Evolutionary conservation across 1,139 yeast species (phyloP).

Genomic region (Geotrichum cucujoidarum): DNA sequence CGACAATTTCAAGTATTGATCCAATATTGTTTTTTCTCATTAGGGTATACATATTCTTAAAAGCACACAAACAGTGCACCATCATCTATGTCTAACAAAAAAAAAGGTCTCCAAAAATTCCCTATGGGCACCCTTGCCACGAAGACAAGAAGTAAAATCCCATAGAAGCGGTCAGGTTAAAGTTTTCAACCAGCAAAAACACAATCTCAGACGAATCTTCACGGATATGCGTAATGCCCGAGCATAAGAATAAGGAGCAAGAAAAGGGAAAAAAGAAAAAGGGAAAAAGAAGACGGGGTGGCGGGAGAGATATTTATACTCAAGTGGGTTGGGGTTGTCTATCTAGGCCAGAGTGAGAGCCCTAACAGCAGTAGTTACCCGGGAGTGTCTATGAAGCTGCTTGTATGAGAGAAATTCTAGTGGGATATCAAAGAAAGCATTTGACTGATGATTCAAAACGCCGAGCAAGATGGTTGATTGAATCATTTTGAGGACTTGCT

Average conservation of each 20-base stretch:
- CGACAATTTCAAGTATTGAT: neutral
- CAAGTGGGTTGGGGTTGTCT: neutral
- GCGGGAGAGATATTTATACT: conserved; percentile 6
- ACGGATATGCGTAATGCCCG: conserved; percentile 99
- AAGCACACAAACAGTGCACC: neutral
- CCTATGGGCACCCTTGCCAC: conserved; percentile 43
- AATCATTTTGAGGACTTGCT: too few relatives aligned
- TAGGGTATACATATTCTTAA: neutral
- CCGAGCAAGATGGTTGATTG: too few relatives aligned
- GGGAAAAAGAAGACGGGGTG: conserved; percentile 2
- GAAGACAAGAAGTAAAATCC: conserved; percentile 41
- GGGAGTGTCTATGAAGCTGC: too few relatives aligned
- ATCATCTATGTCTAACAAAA: neutral
- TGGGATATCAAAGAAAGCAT: too few relatives aligned
- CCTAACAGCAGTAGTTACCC: too few relatives aligned
- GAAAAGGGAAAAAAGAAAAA: conserved; percentile 27
- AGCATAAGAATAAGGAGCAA: conserved; percentile 87
- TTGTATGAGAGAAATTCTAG: too few relatives aligned
- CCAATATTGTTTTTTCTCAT: neutral
- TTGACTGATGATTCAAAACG: too few relatives aligned
- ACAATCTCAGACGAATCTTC: conserved; percentile 99
- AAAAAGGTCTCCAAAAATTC: conserved; percentile 66
- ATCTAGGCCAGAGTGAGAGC: too few relatives aligned
- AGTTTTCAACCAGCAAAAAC: conserved; percentile 99
- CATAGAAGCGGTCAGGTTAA: conserved; percentile 96